Percentiles rank a stretch among this genome's conserved stretches.
phyloP scores from a whole-genome alignment of 148 eudicot species.

The Chenopodium suecicum region DNA sequence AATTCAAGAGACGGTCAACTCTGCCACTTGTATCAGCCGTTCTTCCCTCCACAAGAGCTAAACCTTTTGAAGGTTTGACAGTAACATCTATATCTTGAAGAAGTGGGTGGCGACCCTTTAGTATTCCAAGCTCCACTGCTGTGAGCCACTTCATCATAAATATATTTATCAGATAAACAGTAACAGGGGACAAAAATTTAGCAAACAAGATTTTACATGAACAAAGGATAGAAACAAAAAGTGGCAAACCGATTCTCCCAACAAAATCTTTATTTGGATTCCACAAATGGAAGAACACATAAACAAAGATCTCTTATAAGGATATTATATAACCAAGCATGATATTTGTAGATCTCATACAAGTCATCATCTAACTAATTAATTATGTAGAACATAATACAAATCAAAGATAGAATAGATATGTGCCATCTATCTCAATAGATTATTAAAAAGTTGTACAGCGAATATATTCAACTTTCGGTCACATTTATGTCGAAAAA shows the following conservation, averaged over 20 bases:
- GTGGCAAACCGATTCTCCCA: background rate
- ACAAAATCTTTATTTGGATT: background rate
- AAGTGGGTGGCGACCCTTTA: conserved; percentile 97
- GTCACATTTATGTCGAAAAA: too few species aligned
- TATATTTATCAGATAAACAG: conserved; percentile 13
- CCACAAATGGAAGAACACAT: background rate
- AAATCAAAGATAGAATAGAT: background rate
- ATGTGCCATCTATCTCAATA: too few species aligned
- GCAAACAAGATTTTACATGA: background rate
- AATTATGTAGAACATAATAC: background rate
- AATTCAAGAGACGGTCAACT: conserved; percentile 30
- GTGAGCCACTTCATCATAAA: conserved; percentile 77
- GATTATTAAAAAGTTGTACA: background rate
- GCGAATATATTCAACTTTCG: too few species aligned
- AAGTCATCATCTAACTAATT: background rate
- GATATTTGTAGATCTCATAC: too few species aligned
- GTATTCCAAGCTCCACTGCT: conserved; percentile 92
- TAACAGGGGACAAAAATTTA: background rate
- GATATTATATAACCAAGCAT: too few species aligned
- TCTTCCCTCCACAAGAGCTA: conserved; percentile 44
- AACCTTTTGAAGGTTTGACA: conserved; percentile 69
- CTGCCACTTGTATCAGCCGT: conserved; percentile 34
- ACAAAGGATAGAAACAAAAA: background rate
- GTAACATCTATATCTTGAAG: conserved; percentile 74
- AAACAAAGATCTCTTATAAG: too few species aligned